Evolutionary conservation across 306 rosid species (phyloP).

Genomic region (Inga oerstediana): DNA sequence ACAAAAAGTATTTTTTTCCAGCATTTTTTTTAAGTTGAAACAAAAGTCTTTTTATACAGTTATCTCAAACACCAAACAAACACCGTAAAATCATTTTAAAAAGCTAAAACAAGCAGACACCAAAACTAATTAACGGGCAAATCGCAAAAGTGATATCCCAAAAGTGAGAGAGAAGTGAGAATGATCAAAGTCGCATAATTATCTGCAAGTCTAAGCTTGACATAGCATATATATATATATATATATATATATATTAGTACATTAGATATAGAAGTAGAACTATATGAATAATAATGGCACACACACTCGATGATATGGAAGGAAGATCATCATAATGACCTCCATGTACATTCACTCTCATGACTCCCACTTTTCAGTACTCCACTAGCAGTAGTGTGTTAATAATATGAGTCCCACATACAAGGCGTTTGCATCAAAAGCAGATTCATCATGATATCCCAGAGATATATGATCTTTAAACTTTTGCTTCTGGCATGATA

Average conservation of each 20-base stretch:
- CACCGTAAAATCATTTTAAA: too few species aligned
- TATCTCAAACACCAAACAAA: too few species aligned
- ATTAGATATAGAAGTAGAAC: constrained; percentile 4
- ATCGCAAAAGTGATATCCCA: constrained; percentile 11
- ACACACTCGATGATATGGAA: constrained; percentile 8
- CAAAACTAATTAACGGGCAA: constrained; percentile 16
- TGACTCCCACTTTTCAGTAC: constrained; percentile 42
- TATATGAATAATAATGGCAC: constrained; percentile 13
- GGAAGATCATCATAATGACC: constrained; percentile 10
- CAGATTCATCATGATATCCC: constrained; percentile 45
- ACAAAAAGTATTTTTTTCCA: too few species aligned
- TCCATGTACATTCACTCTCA: constrained; percentile 37
- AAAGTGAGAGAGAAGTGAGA: constrained; percentile 15
- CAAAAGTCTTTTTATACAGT: too few species aligned
- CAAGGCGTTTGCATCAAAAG: constrained; percentile 49
- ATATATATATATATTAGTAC: not conserved
- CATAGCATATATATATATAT: constrained; percentile 2
- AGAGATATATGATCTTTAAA: constrained; percentile 38
- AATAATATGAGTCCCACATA: constrained; percentile 43
- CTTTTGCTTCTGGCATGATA: constrained; percentile 50
- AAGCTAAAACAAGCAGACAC: too few species aligned
- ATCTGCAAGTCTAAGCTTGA: constrained; percentile 35
- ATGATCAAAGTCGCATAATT: constrained; percentile 20
- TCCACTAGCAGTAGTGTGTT: constrained; percentile 41
- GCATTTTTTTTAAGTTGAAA: too few species aligned